Evolutionary conservation across 73 alveolate species (phyloP).

Genomic region (Tetrahymena elliotti): DNA sequence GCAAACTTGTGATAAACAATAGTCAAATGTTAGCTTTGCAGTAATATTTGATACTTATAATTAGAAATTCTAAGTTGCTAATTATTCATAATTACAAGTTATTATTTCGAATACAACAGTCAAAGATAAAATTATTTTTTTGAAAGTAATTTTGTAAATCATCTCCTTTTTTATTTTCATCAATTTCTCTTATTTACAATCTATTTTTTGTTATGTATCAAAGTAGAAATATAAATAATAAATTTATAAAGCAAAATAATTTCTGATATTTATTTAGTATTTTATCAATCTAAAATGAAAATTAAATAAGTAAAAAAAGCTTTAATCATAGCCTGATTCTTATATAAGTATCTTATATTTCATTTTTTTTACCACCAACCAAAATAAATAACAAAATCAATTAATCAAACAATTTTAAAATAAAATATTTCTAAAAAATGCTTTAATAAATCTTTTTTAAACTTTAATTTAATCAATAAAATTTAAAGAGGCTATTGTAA

Average conservation of each 20-base stretch:
- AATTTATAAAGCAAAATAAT: background rate
- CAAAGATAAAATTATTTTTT: no score
- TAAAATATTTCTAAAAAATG: background rate
- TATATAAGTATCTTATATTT: background rate
- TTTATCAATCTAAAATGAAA: background rate
- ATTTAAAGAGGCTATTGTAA: no score
- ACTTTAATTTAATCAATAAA: no score
- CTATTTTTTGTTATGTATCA: background rate
- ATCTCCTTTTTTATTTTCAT: background rate
- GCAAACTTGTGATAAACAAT: background rate
- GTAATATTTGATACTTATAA: background rate
- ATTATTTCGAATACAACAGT: background rate
- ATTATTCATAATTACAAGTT: background rate
- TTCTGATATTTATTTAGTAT: background rate
- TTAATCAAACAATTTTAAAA: no score
- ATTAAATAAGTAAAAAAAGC: no score
- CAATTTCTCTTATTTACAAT: background rate
- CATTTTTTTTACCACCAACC: no score
- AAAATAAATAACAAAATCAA: no score
- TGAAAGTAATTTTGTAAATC: background rate
- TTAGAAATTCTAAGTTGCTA: background rate
- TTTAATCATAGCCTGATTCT: background rate
- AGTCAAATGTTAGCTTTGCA: background rate
- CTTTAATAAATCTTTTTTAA: no score
- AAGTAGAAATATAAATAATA: background rate